Conservation (phyloP, 495 filamentous ascomycete genomes). For the Aspergillus panamensis region DNA sequence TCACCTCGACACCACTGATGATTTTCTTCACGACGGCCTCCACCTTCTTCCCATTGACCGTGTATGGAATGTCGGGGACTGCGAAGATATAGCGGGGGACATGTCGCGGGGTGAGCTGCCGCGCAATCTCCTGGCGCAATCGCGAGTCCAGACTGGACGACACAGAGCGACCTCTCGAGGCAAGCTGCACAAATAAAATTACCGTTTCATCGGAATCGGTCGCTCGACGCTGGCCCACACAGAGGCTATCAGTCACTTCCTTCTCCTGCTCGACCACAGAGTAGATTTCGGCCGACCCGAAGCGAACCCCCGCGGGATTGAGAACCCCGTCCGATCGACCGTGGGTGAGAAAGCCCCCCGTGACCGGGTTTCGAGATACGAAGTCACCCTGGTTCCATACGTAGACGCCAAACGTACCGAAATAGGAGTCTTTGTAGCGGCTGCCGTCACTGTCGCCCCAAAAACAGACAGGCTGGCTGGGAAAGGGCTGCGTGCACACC, state of each 20-base stretch:
- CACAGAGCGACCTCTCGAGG: conserved; percentile 52
- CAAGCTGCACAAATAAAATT: conserved; percentile 70
- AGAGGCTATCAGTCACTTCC: conserved; percentile 61
- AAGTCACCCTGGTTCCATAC: conserved; percentile 84
- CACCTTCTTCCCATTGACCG: conserved; percentile 81
- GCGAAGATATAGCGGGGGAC: conserved; percentile 75
- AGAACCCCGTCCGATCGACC: conserved; percentile 74
- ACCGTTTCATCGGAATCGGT: conserved; percentile 70
- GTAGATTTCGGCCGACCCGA: conserved; percentile 78
- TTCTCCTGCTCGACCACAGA: conserved; percentile 53
- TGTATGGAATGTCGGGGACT: conserved; percentile 74
- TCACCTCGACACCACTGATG: conserved; percentile 66
- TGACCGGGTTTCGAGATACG: conserved; percentile 62
- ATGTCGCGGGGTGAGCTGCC: conserved; percentile 64
- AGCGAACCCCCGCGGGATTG: conserved; percentile 73
- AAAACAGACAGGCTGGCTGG: conserved; percentile 69
- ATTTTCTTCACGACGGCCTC: conserved; percentile 82
- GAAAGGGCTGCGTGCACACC: conserved; percentile 63
- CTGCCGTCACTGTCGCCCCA: conserved; percentile 57
- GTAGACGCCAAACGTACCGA: conserved; percentile 59
- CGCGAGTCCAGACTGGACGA: conserved; percentile 50
- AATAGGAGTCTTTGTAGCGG: conserved; percentile 66
- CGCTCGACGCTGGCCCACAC: conserved; percentile 68
- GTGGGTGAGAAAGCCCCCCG: conserved; percentile 59
- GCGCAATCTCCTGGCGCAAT: conserved; percentile 58